These are phyloP conservation scores for Vitis hybrid DNA, from an alignment of 177 flowering plant species.

Conservation along the genomic window DNA sequence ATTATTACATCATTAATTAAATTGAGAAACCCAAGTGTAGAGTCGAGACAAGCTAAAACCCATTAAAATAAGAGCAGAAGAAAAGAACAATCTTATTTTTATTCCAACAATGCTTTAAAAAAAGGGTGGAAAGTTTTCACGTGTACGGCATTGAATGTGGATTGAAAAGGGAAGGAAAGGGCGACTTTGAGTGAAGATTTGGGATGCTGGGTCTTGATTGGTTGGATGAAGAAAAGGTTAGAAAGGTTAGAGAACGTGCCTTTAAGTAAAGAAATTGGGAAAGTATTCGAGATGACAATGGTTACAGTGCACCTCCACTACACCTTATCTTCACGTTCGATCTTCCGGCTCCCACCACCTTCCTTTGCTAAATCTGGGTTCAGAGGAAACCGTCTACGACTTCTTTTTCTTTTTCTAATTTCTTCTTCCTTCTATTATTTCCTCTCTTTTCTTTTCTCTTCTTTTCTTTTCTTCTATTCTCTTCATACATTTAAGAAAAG, in stretches of 20 bases:
- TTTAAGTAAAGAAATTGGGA: not conserved
- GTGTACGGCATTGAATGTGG: not conserved
- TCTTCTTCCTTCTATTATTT: too few species aligned
- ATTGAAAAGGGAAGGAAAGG: not conserved
- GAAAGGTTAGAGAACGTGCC: conserved; percentile 3
- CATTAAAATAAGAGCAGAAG: conserved; percentile 11
- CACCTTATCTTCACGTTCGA: not conserved
- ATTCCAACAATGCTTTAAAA: conserved; percentile 1
- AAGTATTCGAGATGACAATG: not conserved
- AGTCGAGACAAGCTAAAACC: not conserved
- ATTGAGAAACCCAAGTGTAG: not conserved
- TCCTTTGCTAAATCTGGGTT: too few species aligned
- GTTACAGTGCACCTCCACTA: not conserved
- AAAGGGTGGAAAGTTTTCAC: conserved; percentile 5
- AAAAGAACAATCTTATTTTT: conserved; percentile 14
- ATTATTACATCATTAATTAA: not conserved
- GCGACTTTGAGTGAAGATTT: conserved; percentile 12
- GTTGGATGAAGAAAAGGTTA: conserved; percentile 2
- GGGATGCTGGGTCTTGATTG: conserved; percentile 4
- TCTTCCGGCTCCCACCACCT: too few species aligned
- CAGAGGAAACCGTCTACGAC: too few species aligned
- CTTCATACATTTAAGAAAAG: too few species aligned
- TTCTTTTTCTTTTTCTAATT: too few species aligned
- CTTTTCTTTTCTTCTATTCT: too few species aligned
- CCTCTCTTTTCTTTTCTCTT: too few species aligned